Base-by-base conservation (phyloP, 805 yeast species). In the Saturnispora hagleri region DNA sequence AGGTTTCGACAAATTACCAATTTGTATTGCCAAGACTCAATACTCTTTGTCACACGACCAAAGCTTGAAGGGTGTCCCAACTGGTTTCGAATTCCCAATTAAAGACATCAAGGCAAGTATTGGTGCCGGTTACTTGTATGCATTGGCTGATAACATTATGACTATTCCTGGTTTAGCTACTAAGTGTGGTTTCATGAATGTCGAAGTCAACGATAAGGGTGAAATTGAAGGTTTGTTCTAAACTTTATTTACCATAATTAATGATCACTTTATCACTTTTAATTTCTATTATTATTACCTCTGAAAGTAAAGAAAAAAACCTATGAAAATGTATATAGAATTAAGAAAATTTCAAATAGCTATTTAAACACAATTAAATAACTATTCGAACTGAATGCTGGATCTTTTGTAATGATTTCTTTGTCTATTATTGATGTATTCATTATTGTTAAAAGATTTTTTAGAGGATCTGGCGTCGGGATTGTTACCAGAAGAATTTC, bases 121-220 rank as follows among this genome's bases (percentile, higher is more conserved):
- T 51, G 99, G 99, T 69, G 98, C 97, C 46, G 97, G 97, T 9
- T 91, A 91, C 71, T 76, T 91, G 65, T 93, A 91, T 65, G 98
- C 98, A 1, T 76, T 91, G 61, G 97, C 97, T 17, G 97, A 95
- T 52, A 96, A 91, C 70, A 91, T 91, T 62, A 89, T 86, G 84
- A 91, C 99, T 27, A 90, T 91, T 61, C 99, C 99, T 27, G 99
- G 99, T 55, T 74, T 91, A 64, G 95, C 97, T 52, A 91, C 98
- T 9, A 90, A 87, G 67, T 86, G 95, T 60, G 98, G 98, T 26
- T 91, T 86, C 74, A 88, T 91, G 96, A 87, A 90, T 64, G 97
- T 91, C 53, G 99, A 91, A 69, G 93, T 91, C 51, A 81, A 86
- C 67, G 86, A 88, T 33, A 76, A 78, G 33, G 99, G 98, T 53